Evolutionary conservation across 2,329 filamentous ascomycete genomes (phyloP), one percentile per base, ranked within the genome.

Genomic region (Fusarium sterilihyphosum): DNA sequence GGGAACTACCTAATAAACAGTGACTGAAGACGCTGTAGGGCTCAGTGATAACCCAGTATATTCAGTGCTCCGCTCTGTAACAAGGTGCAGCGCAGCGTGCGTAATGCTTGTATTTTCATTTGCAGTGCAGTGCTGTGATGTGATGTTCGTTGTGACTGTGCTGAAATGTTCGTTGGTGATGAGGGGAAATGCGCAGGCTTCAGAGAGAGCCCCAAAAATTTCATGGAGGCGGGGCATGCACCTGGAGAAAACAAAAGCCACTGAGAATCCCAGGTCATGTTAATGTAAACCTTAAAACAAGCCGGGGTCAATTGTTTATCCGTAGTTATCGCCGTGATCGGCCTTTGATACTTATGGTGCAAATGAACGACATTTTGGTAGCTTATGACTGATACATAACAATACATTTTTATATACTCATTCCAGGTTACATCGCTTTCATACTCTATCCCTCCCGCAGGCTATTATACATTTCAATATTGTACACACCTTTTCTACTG

Each of bases 81-180:
- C n/a, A 40, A 37, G 29, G 57, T 52, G 65, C 57, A 37, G 41
- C 33, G 46, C 63, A 35, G 64, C 52, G 13, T 49, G 64, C 52
- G n/a, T 49, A 61, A 47, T 46, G 46, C 47, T 41, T 37, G 29
- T 58, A 38, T 49, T 49, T 65, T 71, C 58, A 65, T 58, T 66
- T 54, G 61, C 26, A 58, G 59, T 54, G 61, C 26, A 58, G 59
- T 71, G 65, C 59, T 64, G 74, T 77, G 75, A 60, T 75, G 74
- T 77, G 76, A 73, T 67, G 64, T 74, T 50, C 41, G 67, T 72
- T 66, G 66, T 70, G 67, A 78, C 81, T 83, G 83, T 85, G 82
- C 83, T 85, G 83, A 86, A 82, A 84, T 84, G 80, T 85, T 82
- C 83, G 76, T 77, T 68, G 76, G 78, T 80, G 78, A 79, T 79